Conservation (phyloP, 2,329 filamentous ascomycete species). For the Lojkania enalia region DNA sequence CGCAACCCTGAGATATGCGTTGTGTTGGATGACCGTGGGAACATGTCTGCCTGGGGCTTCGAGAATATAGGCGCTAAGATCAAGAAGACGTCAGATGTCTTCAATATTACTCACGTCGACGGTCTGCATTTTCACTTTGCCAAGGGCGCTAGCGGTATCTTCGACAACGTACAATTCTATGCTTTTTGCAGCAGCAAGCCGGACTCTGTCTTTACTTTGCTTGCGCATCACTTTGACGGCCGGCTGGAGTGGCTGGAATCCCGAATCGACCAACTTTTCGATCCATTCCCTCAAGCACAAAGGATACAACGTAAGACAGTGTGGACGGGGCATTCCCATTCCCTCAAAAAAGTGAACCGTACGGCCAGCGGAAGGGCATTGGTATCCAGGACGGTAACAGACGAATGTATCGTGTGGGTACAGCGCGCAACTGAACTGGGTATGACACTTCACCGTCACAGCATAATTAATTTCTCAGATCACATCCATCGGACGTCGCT, state of each 20-base stretch:
- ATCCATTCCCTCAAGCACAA: conserved; percentile 62
- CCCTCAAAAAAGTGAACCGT: conserved; percentile 83
- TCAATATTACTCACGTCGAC: conserved; percentile 81
- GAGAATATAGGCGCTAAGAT: conserved; percentile 79
- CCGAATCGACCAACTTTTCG: conserved; percentile 77
- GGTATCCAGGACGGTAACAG: conserved; percentile 76
- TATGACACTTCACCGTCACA: conserved; percentile 66
- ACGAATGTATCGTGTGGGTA: conserved; percentile 83
- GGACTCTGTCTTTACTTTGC: conserved; percentile 68
- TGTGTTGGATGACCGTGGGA: conserved; percentile 78
- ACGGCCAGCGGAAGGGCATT: conserved; percentile 80
- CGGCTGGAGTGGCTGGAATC: conserved; percentile 80
- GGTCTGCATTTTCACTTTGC: conserved; percentile 52
- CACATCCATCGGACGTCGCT: conserved; percentile 82
- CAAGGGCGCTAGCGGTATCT: conserved; percentile 30
- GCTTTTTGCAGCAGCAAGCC: conserved; percentile 68
- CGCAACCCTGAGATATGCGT: conserved; percentile 85
- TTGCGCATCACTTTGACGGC: conserved; percentile 85
- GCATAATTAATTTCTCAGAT: conserved; percentile 66
- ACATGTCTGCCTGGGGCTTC: conserved; percentile 89
- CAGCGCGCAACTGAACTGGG: conserved; percentile 59
- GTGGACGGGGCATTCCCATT: conserved; percentile 82
- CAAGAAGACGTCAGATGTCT: conserved; percentile 69
- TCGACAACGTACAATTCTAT: conserved; percentile 69
- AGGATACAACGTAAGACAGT: conserved; percentile 66